phyloP scores from a whole-genome alignment of 306 rosid genomes.

The Luffa aegyptiaca region DNA sequence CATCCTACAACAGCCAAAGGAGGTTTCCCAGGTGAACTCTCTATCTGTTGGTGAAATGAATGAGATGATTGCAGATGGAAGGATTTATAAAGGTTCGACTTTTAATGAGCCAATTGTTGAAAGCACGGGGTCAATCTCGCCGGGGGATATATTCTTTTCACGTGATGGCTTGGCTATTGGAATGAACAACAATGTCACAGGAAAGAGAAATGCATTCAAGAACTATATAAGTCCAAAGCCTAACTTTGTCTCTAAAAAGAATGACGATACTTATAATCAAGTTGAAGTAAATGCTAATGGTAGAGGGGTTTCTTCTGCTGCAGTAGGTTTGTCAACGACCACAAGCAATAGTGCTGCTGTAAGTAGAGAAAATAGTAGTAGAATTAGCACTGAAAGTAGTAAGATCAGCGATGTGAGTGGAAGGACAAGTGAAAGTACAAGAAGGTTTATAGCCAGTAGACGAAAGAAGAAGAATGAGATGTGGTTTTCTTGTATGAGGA shows the following conservation, averaged over 20 bases:
- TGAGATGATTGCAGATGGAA: conserved; percentile 48
- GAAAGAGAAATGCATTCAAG: conserved; percentile 21
- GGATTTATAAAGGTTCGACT: conserved; percentile 18
- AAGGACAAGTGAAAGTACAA: conserved; percentile 44
- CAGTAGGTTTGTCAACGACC: conserved; percentile 26
- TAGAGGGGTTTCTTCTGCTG: conserved; percentile 16
- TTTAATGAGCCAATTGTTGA: conserved; percentile 12
- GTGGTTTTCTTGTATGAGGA: conserved; percentile 69
- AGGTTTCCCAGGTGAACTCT: conserved; percentile 20
- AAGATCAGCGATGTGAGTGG: conserved; percentile 41
- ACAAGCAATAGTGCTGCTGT: conserved; percentile 27
- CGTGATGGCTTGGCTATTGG: conserved; percentile 37
- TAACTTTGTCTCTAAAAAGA: conserved; percentile 12
- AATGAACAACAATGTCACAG: conserved; percentile 13
- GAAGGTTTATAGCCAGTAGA: conserved; percentile 41
- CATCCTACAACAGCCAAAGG: conserved; percentile 18
- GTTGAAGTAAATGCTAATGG: conserved; percentile 20
- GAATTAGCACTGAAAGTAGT: conserved; percentile 23
- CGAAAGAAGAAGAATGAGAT: conserved; percentile 35
- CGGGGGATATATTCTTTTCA: conserved; percentile 81
- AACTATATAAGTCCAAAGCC: conserved; percentile 26
- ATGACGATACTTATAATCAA: conserved; percentile 15
- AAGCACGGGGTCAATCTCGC: conserved; percentile 48
- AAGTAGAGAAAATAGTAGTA: conserved; percentile 36
- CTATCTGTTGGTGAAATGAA: conserved; percentile 54